Base-by-base conservation (phyloP, 176 grass and related monocot species). In the Rhynchospora tenuis region DNA sequence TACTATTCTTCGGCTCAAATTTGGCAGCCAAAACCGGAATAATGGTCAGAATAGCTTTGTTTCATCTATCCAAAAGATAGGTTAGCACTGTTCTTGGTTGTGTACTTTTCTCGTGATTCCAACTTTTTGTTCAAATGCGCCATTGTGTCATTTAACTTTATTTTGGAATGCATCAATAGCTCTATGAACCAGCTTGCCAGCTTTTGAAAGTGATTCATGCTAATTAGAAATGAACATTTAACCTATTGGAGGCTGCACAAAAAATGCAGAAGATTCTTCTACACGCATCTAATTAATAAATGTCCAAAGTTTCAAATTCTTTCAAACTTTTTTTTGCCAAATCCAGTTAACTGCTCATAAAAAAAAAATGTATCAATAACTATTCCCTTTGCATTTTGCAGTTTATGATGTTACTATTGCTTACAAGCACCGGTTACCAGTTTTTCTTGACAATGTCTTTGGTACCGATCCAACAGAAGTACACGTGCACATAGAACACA, bases 401-500 rank as follows among this genome's bases (percentile, higher is more conserved):
- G 93, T 98, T 12, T 98, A 87, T 47, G 91, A 95, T 83, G 81
- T 93, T 69, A 93, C 93, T 11, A 95, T 98, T 0, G 86, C 88
- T 0, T 98, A 98, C 44, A 98, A 98, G 22, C 89, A 95, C 76
- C 89, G 73, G 14, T 84, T 84, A 43, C 96, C 96, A 15, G 86
- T 82, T 45, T 93, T 95, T 64, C 77, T 95, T 57, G 93, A 99
- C 80, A 99, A 93, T 57, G 82, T 93, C 24, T 95, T 88, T 27
- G 93, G 93, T 3, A 84, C 93, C 3, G 96, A 95, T 64, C 96
- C 96, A 81, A 89, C 91, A 0, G 93, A 99, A 88, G 93, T 95
- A 45, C 91, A 99, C 26, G 83, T 99, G 58, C 96, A 99, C 58
- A 83, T 91, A 47, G 57, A 80, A 55, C 87, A 90, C 22, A 89